These are phyloP conservation scores for Globisporangium recalcitrans DNA, from an alignment of 352 stramenopile species.

Conservation along the genomic window DNA sequence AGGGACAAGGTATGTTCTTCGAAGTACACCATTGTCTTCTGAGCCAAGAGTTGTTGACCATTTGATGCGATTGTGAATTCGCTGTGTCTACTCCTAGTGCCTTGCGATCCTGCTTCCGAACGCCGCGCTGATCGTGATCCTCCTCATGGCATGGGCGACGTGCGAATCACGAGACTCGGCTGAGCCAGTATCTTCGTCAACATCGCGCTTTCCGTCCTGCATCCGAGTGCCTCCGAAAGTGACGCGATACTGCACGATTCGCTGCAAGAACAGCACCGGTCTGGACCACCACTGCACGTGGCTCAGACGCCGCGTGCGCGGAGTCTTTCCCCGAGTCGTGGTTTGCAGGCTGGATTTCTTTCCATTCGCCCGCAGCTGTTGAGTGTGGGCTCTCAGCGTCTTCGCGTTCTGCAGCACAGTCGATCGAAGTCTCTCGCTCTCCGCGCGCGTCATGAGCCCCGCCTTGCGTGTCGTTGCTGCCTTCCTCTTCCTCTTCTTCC, in stretches of 20 bases:
- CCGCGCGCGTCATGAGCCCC: background rate
- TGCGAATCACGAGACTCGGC: constrained; percentile 64
- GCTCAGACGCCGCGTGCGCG: constrained; percentile 28
- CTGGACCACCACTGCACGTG: constrained; percentile 86
- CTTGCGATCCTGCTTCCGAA: constrained; percentile 65
- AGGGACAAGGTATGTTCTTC: constrained; percentile 36
- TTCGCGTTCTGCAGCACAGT: constrained; percentile 8
- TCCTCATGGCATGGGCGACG: constrained; percentile 58
- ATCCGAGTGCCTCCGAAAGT: constrained; percentile 54
- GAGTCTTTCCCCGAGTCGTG: background rate
- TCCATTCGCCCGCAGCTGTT: constrained; percentile 37
- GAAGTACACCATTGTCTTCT: background rate
- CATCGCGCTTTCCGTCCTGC: constrained; percentile 22
- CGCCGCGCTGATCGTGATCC: constrained; percentile 42
- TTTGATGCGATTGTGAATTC: background rate
- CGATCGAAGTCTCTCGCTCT: constrained; percentile 14
- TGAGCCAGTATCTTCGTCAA: constrained; percentile 34
- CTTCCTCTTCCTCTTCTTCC: constrained; percentile 18
- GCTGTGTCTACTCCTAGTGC: constrained; percentile 25
- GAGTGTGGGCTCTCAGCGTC: constrained; percentile 8
- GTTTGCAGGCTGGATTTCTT: constrained; percentile 42
- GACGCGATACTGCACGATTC: constrained; percentile 76
- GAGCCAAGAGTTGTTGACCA: background rate
- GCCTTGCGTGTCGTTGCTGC: constrained; percentile 19
- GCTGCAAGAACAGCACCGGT: constrained; percentile 74